Evolutionary conservation across 2,329 filamentous ascomycete species (phyloP).

Genomic region (Aspergillus versicolor): DNA sequence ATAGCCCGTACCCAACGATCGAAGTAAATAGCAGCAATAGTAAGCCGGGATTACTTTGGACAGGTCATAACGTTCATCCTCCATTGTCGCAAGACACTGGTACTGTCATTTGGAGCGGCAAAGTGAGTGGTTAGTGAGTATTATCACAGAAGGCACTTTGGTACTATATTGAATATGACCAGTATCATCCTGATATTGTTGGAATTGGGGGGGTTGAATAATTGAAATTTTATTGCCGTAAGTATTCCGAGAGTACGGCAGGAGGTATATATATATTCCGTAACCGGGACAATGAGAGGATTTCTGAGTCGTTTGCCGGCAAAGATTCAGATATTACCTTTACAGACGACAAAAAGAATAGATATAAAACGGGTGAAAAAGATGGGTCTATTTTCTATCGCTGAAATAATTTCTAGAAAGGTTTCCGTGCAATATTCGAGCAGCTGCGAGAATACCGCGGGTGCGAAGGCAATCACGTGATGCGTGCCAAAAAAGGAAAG

Average conservation of each 20-base stretch:
- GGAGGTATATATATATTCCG: background rate
- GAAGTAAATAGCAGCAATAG: constrained; percentile 89
- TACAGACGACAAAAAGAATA: background rate
- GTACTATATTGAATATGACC: background rate
- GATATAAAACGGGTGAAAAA: background rate
- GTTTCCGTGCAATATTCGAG: background rate
- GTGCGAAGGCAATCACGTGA: background rate
- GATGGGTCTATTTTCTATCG: background rate
- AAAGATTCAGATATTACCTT: background rate
- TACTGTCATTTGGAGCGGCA: background rate
- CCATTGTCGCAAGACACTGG: background rate
- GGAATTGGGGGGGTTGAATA: background rate
- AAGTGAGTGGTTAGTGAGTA: background rate
- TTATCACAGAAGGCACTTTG: background rate
- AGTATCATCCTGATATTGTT: background rate
- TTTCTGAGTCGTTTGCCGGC: background rate
- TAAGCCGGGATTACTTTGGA: constrained; percentile 74
- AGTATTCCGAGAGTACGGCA: background rate
- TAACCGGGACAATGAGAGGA: constrained; percentile 1
- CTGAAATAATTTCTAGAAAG: background rate
- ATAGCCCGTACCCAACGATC: constrained; percentile 64
- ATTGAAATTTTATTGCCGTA: too few species aligned
- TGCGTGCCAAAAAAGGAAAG: background rate
- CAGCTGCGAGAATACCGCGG: background rate
- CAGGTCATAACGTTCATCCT: constrained; percentile 17